Percentiles rank a stretch among this genome's conserved stretches.
Conservation (phyloP, 2,329 filamentous ascomycete genomes). For the Fusarium sp. region DNA sequence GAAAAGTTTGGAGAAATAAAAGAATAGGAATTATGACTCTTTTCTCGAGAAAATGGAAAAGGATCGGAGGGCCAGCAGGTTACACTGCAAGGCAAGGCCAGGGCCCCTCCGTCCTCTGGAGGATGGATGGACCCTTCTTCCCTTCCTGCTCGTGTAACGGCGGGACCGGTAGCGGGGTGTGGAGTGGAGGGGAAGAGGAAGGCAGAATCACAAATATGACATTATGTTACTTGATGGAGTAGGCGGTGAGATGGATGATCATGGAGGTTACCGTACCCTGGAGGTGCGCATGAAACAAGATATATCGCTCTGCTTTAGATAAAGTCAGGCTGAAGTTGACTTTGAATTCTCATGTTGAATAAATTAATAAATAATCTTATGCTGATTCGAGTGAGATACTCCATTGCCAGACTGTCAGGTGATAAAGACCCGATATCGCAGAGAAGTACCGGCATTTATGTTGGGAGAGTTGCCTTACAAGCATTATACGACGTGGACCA, state of each 20-base stretch:
- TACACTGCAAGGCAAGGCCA: constrained; percentile 11
- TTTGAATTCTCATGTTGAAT: background rate
- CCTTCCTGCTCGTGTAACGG: constrained; percentile 24
- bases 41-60: constrained; percentile 6
- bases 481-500: background rate
- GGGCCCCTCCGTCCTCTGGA: constrained; percentile 11
- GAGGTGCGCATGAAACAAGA: background rate
- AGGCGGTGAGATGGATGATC: constrained; percentile 26
- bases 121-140: constrained; percentile 28
- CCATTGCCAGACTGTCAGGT: too few relatives aligned
- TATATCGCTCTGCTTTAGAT: background rate
- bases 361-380: too few relatives aligned
- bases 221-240: background rate
- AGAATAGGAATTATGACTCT: constrained; percentile 17
- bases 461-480: background rate
- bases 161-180: constrained; percentile 39
- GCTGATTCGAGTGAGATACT: too few relatives aligned
- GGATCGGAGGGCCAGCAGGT: background rate
- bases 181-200: constrained; percentile 10
- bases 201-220: constrained; percentile 33
- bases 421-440: too few relatives aligned
- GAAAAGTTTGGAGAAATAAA: background rate
- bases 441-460: too few relatives aligned
- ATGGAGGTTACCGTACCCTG: background rate
- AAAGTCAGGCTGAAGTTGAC: background rate